Evolutionary conservation across 768 basidiomycete genomes (phyloP).

Genomic region (Favolaschia claudopus): DNA sequence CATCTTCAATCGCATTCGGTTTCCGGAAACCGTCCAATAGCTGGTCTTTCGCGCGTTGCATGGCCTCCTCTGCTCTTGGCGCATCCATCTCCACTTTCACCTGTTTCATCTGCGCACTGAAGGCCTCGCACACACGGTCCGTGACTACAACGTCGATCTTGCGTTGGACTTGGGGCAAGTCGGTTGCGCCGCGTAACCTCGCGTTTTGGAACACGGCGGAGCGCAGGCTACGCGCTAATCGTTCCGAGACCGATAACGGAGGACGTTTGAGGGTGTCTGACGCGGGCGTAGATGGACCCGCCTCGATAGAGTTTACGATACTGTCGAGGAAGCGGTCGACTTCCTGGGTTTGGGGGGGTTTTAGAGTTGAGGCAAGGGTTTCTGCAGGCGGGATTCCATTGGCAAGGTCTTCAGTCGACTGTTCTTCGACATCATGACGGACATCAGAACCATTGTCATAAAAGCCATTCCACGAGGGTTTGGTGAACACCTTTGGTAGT

Average conservation of each 20-base stretch:
- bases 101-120: constrained; percentile 21
- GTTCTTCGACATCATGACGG: too few species aligned
- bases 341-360: too few species aligned
- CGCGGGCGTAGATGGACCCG: neutral
- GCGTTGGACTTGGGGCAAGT: neutral
- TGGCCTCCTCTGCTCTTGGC: neutral
- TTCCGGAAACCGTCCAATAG: constrained; percentile 12
- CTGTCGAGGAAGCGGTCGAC: too few species aligned
- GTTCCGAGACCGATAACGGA: neutral
- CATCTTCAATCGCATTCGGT: neutral
- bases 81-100: constrained; percentile 10
- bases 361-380: too few species aligned
- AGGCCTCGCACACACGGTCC: constrained; percentile 1
- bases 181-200: constrained; percentile 4
- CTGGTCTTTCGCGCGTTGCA: constrained; percentile 9
- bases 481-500: too few species aligned
- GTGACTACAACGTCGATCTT: constrained; percentile 14
- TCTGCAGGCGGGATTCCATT: too few species aligned
- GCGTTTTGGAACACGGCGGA: constrained; percentile 12
- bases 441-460: too few species aligned
- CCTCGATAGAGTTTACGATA: too few species aligned
- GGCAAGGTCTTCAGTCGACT: too few species aligned
- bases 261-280: neutral
- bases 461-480: too few species aligned
- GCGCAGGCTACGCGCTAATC: constrained; percentile 5